Evolutionary conservation across 495 filamentous ascomycete genomes (phyloP), one percentile per base, ranked within the genome.

Genomic region (Trypethelium eluteriae): DNA sequence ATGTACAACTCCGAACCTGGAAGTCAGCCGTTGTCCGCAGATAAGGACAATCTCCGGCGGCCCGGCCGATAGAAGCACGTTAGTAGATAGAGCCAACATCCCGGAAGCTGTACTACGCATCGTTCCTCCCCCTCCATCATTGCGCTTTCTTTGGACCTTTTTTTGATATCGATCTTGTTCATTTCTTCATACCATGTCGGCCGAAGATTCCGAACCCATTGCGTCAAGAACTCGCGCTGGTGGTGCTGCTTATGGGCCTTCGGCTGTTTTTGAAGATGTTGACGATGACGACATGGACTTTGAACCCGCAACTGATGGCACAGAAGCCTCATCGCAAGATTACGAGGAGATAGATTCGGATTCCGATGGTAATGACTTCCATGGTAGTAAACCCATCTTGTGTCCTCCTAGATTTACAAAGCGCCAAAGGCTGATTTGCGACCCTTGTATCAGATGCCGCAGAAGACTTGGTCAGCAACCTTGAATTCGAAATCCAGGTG

Each of bases 231-330:
- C n/a, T 59, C n/a, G 53, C 32, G 53, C 32, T 6, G 18, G 53
- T 18, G 53, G 53, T 36, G n/a, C 32, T 34, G 18, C 53, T 4
- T 36, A 34, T 14, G 18, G 11, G 2, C 53, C n/a, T 4, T 36
- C 53, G 7, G 53, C 32, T 59, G 49, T 25, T 9, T 53, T 53
- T 53, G 75, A 75, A 35, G 70, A 79, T 11, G 80, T 81, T 18
- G 79, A 80, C 41, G 80, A 85, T 70, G 76, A 81, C 67, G 82
- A 83, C 71, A 81, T 78, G 79, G 83, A 77, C 69, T 79, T 68
- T 72, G 78, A 76, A 16, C 38, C 14, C 25, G 46, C 50, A 18
- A 66, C 76, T 10, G 68, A 68, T 63, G 74, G 69, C 69, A 76
- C 71, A 68, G 80, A 82, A 62, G 71, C 73, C 36, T 73, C 25